Base-by-base conservation (phyloP, 805 yeast species). In the Wickerhamiella lipophila region DNA sequence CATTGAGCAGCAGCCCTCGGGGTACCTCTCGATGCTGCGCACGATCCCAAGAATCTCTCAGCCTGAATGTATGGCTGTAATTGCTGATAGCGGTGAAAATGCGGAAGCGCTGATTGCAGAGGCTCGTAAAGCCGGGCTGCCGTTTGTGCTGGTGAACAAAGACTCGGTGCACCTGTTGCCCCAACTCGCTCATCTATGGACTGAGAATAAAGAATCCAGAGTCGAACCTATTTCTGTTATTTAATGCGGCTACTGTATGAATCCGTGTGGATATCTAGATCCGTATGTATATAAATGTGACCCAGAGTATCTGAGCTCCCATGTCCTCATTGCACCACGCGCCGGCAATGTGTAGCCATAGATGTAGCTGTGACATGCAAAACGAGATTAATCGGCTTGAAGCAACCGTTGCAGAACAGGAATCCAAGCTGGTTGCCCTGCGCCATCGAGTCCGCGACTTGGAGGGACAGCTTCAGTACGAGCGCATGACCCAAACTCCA, bases 1-100 rank as follows among this genome's bases (percentile, higher is more conserved):
- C 21, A 50, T 54, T n/a, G 42, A 36, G 15, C 52, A 45, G 16
- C 57, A 54, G 41, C 57, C 57, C 11, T 16, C 49, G 5, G 53
- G 49, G 1, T 50, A 50, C 44, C 25, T 47, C 26, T 39, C 52
- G 16, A 23, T 50, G 46, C 47, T 50, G 3, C 30, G 34, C 21
- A 12, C 39, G 15, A 30, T 21, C 8, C 21, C 11, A n/a, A 12
- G 8, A 9, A 21, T 23, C 18, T 21, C 16, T 12, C 16, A 9
- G n/a, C 39, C 42, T 11, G 16, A 34, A 38, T 25, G 39, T 12
- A 25, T 29, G 9, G 51, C 41, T 2, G 15, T 42, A 16, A 30
- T 43, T 9, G 51, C 43, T 18, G 45, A 36, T 15, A 38, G 30
- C 19, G 40, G 15, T 6, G 39, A 21, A 11, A n/a, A n/a, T n/a